phyloP scores from a whole-genome alignment of 2,329 filamentous ascomycete species.

The Aspergillus sp. region DNA sequence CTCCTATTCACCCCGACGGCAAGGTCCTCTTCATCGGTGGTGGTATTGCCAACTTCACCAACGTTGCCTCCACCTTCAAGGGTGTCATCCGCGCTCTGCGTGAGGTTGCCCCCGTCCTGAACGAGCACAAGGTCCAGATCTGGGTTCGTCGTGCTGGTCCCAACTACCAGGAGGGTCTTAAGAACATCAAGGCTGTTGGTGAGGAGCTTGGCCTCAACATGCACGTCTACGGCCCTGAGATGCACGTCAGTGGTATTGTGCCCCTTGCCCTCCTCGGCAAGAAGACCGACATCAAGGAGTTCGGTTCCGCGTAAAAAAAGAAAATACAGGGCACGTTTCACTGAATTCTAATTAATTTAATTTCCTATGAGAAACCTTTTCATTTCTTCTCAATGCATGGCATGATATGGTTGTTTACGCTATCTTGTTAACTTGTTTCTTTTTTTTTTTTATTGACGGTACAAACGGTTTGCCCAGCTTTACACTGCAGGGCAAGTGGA shows the following conservation, averaged over 20 bases:
- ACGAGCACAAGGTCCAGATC: conserved; percentile 97
- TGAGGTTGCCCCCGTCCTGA: conserved; percentile 80
- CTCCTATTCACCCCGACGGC: conserved; percentile 80
- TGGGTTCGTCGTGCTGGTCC: conserved; percentile 90
- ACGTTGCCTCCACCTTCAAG: conserved; percentile 99
- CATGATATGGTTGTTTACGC: conserved; percentile 38
- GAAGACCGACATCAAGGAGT: conserved; percentile 64
- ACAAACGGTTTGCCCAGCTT: conserved; percentile 17
- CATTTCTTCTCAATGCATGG: conserved; percentile 42
- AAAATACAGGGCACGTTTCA: conserved; percentile 10
- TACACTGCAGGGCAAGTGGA: conserved; percentile 14
- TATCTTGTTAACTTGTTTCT: conserved; percentile 11
- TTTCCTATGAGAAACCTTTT: conserved; percentile 27
- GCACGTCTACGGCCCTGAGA: conserved; percentile 81
- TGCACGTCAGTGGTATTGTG: conserved; percentile 93
- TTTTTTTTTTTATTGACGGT: conserved; percentile 28
- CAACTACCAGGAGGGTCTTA: conserved; percentile 99
- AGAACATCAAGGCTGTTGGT: conserved; percentile 98
- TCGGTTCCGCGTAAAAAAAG: conserved; percentile 42
- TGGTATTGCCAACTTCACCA: conserved; percentile 99
- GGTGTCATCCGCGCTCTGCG: conserved; percentile 95
- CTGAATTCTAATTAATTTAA: conserved; percentile 29
- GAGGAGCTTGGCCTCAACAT: conserved; percentile 94
- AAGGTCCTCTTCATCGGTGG: conserved; percentile 99
- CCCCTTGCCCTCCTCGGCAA: conserved; percentile 76